Base-by-base conservation (phyloP, 163 green algal species). In the Chlorella variabilis region DNA sequence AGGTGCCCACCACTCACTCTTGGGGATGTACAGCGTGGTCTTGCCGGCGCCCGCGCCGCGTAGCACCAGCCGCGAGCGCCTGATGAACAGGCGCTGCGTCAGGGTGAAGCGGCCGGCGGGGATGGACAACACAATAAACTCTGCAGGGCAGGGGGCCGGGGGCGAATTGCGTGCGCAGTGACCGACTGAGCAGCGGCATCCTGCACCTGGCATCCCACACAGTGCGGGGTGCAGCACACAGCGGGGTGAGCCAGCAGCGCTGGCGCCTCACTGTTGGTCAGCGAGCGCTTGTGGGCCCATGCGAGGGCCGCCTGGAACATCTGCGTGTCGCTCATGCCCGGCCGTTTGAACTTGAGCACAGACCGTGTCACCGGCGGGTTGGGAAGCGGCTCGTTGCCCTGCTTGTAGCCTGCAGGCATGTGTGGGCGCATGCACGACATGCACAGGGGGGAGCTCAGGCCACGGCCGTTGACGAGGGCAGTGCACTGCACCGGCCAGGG, bases 331-430 rank as follows among this genome's bases (percentile, higher is more conserved):
- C 70, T 77, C 48, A 63, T 73, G 33, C 66, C 66, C 5, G 38
- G 23, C 66, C 54, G 54, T 9, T 23, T 54, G 34, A 48, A 71
- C 1, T 18, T 51, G 3, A 34, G 65, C 34, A 51, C 21, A 11
- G 38, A 34, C 36, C 70, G 70, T 20, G 70, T 77, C 20, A 59
- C 70, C 15, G 70, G 70, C 48, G 48, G 70, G 11, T 11, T 11
- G 3, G 59, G 59, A 17, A 67, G 59, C 29, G 59, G 59, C 59
- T 67, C 59, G 29, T 67, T 67, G 59, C 59, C 59, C 70, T 77
- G 70, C 48, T 45, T 77, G 48, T 77, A 77, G 21, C 70, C 70
- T 77, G 70, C 48, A 58, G 27, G 59, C n/a, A n/a, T 25, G 45
- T n/a, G 2, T 48, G 25, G 13, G 3, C n/a, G n/a, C n/a, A n/a